Percentiles rank a stretch among this genome's conserved stretches.
These are phyloP conservation scores for Xerocomellus chrysenteron DNA, from an alignment of 768 basidiomycete species.

Conservation along the genomic window DNA sequence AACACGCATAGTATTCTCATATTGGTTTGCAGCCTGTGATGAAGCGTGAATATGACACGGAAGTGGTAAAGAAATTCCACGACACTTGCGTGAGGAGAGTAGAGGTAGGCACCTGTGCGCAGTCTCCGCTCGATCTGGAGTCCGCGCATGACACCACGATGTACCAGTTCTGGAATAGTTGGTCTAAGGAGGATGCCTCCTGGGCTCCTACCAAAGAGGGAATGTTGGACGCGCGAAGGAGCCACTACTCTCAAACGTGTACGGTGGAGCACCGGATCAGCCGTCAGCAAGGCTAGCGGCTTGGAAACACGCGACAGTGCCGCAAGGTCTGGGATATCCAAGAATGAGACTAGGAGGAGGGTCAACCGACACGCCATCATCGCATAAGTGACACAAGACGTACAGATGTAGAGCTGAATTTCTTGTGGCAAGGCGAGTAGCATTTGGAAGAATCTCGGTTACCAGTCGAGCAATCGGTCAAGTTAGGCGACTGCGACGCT, in stretches of 20 bases:
- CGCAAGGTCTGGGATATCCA: slow-evolving; percentile 72
- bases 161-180: slow-evolving; percentile 63
- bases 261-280: slow-evolving; percentile 64
- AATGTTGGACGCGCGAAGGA: slow-evolving; percentile 67
- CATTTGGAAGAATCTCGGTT: slow-evolving; percentile 8
- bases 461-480: neutral
- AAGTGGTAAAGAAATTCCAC: neutral
- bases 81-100: slow-evolving; percentile 51
- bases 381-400: slow-evolving; percentile 13
- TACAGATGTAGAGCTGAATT: slow-evolving; percentile 58
- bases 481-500: neutral
- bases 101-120: slow-evolving; percentile 65
- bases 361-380: neutral
- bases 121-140: slow-evolving; percentile 64
- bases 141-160: slow-evolving; percentile 69
- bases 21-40: slow-evolving; percentile 62
- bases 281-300: slow-evolving; percentile 47
- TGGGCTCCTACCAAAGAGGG: slow-evolving; percentile 58
- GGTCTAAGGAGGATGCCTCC: slow-evolving; percentile 60
- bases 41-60: slow-evolving; percentile 6
- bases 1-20: slow-evolving; percentile 55
- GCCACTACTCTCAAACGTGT: slow-evolving; percentile 59
- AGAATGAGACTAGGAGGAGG: slow-evolving; percentile 52
- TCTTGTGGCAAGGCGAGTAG: slow-evolving; percentile 52
- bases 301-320: slow-evolving; percentile 49